Evolutionary conservation across 2,329 filamentous ascomycete species (phyloP).

Genomic region (Plectosphaerella cucumerina): DNA sequence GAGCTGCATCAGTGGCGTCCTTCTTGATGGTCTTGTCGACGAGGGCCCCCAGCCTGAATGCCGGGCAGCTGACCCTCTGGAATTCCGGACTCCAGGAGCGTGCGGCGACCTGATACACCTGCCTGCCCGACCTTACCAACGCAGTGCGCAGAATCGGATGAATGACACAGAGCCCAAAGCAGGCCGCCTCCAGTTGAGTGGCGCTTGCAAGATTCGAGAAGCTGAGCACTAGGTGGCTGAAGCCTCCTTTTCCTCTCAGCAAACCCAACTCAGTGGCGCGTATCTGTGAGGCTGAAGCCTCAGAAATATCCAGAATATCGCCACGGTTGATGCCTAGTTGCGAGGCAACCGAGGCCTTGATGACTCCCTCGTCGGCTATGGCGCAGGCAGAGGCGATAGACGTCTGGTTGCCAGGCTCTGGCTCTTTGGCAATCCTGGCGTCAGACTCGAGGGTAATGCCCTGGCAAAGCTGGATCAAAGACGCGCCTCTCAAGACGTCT

Average conservation of each 20-base stretch:
- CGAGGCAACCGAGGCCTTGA: slow-evolving; percentile 35
- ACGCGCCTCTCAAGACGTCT: slow-evolving; percentile 35
- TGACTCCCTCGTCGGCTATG: slow-evolving; percentile 26
- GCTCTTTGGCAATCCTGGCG: slow-evolving; percentile 1
- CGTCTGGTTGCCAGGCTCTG: not conserved
- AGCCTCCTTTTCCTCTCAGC: slow-evolving; percentile 36
- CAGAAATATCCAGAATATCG: slow-evolving; percentile 42
- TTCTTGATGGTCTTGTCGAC: slow-evolving; percentile 37
- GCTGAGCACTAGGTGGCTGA: slow-evolving; percentile 44
- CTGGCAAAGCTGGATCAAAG: slow-evolving; percentile 42
- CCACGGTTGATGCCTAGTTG: slow-evolving; percentile 36
- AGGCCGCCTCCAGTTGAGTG: slow-evolving; percentile 41
- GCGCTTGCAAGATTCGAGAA: slow-evolving; percentile 38
- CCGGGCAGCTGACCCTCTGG: slow-evolving; percentile 33
- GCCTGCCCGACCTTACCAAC: slow-evolving; percentile 42
- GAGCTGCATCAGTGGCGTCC: slow-evolving; percentile 33
- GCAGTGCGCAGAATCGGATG: slow-evolving; percentile 52
- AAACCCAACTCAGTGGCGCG: slow-evolving; percentile 44
- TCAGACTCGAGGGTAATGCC: slow-evolving; percentile 16
- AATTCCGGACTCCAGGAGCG: slow-evolving; percentile 39
- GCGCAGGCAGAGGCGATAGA: not conserved
- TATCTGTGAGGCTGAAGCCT: slow-evolving; percentile 44
- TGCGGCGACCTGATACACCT: slow-evolving; percentile 44
- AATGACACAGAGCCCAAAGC: slow-evolving; percentile 35
- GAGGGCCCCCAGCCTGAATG: slow-evolving; percentile 31